These are phyloP conservation scores for Globisporangium lucens DNA, from an alignment of 352 stramenopile genomes.

Conservation along the genomic window DNA sequence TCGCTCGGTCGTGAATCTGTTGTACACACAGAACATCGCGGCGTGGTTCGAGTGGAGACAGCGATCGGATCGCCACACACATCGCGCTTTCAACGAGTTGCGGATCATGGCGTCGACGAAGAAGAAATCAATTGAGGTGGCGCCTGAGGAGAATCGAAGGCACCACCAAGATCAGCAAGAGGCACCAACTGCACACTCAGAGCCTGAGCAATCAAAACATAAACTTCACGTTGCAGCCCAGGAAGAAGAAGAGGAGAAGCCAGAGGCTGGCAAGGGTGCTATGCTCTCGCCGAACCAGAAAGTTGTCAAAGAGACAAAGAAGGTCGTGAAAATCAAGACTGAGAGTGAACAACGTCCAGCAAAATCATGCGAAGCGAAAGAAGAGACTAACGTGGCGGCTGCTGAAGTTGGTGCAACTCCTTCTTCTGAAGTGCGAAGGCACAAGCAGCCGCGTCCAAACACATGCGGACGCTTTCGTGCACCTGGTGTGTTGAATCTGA, in stretches of 20 bases:
- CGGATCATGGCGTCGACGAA: neutral
- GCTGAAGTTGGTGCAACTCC: neutral
- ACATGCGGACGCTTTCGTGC: constrained; percentile 6
- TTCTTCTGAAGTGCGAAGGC: neutral
- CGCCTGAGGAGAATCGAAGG: neutral
- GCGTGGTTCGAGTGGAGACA: constrained; percentile 10
- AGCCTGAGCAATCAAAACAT: neutral
- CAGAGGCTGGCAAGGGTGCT: neutral
- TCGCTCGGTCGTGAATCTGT: constrained; percentile 1
- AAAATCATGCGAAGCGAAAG: neutral
- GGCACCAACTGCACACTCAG: neutral
- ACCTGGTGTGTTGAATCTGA: constrained; percentile 9
- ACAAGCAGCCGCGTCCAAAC: neutral
- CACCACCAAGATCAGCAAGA: neutral
- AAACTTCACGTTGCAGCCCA: neutral
- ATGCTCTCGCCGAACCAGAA: neutral
- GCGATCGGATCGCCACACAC: neutral
- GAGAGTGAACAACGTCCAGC: neutral
- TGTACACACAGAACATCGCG: constrained; percentile 16
- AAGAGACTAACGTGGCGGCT: neutral
- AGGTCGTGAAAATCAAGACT: neutral
- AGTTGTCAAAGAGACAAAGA: neutral
- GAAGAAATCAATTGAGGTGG: neutral
- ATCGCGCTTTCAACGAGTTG: constrained; percentile 1
- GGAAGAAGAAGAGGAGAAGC: neutral